These are phyloP conservation scores for Eucalyptus sp. DNA, from an alignment of 345 rosid species.

Conservation along the genomic window DNA sequence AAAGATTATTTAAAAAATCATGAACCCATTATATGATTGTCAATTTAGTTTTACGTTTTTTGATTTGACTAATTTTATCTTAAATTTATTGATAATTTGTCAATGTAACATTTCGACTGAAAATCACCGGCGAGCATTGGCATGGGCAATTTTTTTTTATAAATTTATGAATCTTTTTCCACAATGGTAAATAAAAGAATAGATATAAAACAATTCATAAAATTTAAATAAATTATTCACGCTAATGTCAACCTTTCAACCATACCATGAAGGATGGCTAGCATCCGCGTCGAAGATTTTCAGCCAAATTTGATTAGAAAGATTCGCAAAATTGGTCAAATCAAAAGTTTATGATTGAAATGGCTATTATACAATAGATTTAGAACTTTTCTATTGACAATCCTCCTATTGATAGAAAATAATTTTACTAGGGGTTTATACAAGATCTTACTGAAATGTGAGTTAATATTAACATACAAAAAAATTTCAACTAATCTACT, in stretches of 20 bases:
- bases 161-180: too few species aligned
- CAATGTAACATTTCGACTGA: too few species aligned
- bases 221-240: too few species aligned
- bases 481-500: neutral
- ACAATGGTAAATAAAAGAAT: too few species aligned
- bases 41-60: rapidly evolving
- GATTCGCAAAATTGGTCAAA: too few species aligned
- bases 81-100: neutral
- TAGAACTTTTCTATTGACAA: too few species aligned
- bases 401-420: neutral
- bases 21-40: too few species aligned
- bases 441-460: neutral
- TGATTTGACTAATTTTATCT: rapidly evolving
- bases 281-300: rapidly evolving
- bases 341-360: neutral
- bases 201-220: neutral
- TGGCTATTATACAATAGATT: rapidly evolving
- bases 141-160: rapidly evolving
- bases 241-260: rapidly evolving
- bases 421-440: neutral
- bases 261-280: rapidly evolving
- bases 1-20: too few species aligned
- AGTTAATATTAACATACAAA: neutral
- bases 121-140: rapidly evolving
- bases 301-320: too few species aligned